phyloP scores from a whole-genome alignment of 2,329 filamentous ascomycete species.

The Tolypocladium album region DNA sequence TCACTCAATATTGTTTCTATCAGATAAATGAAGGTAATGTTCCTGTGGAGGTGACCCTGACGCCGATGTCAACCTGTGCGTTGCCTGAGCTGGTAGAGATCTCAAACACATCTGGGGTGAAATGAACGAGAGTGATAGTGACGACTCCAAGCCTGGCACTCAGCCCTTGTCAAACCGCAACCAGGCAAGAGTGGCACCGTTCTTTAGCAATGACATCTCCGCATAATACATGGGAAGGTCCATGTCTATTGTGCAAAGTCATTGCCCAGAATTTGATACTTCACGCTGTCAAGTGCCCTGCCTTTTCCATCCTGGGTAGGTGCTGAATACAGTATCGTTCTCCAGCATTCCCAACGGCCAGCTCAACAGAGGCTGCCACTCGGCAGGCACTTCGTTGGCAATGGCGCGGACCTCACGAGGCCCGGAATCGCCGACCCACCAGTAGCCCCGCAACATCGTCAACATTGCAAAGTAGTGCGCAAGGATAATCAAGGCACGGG shows the following conservation, averaged over 20 bases:
- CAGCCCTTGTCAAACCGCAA: background rate
- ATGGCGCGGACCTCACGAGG: background rate
- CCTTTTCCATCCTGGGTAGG: background rate
- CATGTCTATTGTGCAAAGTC: background rate
- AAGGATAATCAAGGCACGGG: background rate
- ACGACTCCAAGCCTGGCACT: background rate
- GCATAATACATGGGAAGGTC: background rate
- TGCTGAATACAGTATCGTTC: background rate
- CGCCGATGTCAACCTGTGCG: background rate
- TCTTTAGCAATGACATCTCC: background rate
- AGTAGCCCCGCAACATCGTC: background rate
- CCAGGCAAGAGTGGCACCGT: no score
- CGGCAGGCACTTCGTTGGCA: background rate
- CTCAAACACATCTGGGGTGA: background rate
- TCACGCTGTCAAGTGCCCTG: no score
- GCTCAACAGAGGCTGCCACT: background rate
- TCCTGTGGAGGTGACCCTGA: background rate
- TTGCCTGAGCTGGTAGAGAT: background rate
- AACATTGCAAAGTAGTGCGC: background rate
- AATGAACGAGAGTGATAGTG: background rate
- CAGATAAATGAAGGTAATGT: background rate
- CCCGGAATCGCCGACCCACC: background rate
- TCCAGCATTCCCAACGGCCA: background rate
- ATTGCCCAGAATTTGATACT: background rate
- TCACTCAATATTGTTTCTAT: background rate